phyloP scores from a whole-genome alignment of 1,284 basidiomycete species.

The Ceratobasidium sp. region DNA sequence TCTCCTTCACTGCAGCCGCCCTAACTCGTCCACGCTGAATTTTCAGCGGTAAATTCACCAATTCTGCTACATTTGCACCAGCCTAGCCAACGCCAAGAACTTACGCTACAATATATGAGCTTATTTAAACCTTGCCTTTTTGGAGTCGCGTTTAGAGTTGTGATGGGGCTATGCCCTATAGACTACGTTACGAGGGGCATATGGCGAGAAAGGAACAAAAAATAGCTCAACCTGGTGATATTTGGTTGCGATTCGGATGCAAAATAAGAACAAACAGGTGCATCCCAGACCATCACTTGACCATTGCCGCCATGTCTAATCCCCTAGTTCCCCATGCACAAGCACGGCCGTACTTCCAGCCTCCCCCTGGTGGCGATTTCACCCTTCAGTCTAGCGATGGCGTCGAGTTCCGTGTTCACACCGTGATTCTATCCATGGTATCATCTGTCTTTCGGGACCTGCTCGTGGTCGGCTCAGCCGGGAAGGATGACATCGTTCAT shows the following conservation, averaged over 20 bases:
- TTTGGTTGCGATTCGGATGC: too few species aligned
- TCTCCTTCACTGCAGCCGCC: constrained; percentile 5
- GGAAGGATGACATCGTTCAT: background rate
- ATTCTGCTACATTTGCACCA: background rate
- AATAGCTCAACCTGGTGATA: too few species aligned
- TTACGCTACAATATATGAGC: background rate
- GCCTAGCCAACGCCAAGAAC: background rate
- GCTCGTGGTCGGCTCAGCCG: background rate
- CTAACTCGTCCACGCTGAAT: background rate
- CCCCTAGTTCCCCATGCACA: background rate
- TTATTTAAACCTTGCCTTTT: background rate
- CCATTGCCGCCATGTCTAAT: background rate
- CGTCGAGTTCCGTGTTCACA: constrained; percentile 3
- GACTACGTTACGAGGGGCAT: too few species aligned
- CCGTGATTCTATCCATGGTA: background rate
- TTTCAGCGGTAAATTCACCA: constrained; percentile 7
- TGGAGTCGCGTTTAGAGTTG: too few species aligned
- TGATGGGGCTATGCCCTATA: too few species aligned
- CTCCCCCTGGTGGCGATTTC: constrained; percentile 17
- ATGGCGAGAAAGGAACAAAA: too few species aligned
- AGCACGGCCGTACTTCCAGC: background rate
- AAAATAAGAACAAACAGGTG: too few species aligned
- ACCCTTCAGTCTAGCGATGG: constrained; percentile 5
- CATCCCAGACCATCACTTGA: background rate
- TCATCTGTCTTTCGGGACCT: constrained; percentile 6